Evolutionary conservation across 1,284 basidiomycete genomes (phyloP).

Genomic region (Takashimella koratensis): DNA sequence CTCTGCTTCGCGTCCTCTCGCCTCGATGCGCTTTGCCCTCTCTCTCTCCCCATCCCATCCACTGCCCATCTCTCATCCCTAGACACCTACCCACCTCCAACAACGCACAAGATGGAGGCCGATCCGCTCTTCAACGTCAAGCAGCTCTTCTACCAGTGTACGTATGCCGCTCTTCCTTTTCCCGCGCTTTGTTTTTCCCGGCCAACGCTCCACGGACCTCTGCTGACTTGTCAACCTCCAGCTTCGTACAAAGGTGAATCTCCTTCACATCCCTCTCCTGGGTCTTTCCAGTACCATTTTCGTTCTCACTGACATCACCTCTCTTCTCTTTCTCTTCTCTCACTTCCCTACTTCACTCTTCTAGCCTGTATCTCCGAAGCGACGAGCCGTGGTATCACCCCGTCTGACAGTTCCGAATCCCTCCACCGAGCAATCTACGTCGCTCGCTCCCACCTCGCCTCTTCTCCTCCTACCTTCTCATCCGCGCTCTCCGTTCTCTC

Average conservation of each 20-base stretch:
- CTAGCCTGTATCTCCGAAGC: conserved; percentile 46
- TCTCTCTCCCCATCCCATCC: no score
- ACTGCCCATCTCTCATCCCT: no score
- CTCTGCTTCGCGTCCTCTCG: no score
- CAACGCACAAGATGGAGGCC: conserved; percentile 74
- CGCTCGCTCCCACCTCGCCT: conserved; percentile 76
- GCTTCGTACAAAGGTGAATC: conserved; percentile 46
- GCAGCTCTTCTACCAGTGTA: conserved; percentile 78
- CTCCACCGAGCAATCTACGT: conserved; percentile 64
- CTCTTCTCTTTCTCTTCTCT: background rate
- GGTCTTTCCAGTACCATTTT: no score
- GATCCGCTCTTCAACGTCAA: conserved; percentile 76
- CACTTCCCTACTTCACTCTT: background rate
- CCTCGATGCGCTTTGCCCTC: no score
- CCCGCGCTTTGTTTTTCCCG: background rate
- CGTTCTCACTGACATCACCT: background rate
- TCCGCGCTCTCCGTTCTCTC: conserved; percentile 56
- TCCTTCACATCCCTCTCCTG: no score
- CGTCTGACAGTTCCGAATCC: conserved; percentile 45
- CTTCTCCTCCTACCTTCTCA: conserved; percentile 59
- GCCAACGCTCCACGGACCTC: background rate
- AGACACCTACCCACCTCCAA: no score
- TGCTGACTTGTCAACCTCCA: conserved; percentile 15
- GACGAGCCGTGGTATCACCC: conserved; percentile 27
- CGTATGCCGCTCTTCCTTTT: conserved; percentile 9